These are phyloP conservation scores for Tuber borchii DNA, from an alignment of 495 filamentous ascomycete species.

Conservation along the genomic window DNA sequence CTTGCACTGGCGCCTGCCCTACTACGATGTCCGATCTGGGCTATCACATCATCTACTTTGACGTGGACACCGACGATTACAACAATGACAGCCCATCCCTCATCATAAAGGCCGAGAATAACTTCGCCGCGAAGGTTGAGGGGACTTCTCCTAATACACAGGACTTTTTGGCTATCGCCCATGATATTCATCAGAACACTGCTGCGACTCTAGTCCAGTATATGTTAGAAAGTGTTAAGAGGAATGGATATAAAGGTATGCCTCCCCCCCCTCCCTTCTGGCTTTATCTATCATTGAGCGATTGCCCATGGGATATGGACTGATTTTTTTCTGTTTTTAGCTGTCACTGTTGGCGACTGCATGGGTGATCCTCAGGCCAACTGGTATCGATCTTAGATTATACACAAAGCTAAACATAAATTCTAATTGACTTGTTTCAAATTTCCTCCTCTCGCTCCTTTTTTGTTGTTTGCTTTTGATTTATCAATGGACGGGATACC, in stretches of 20 bases:
- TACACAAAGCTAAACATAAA: background rate
- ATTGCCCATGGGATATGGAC: constrained; percentile 1
- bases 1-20: constrained; percentile 40
- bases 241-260: constrained; percentile 17
- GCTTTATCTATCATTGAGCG: background rate
- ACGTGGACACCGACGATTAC: constrained; percentile 48
- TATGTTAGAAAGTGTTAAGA: constrained; percentile 14
- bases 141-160: background rate
- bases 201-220: constrained; percentile 2
- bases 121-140: constrained; percentile 25
- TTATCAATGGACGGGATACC: background rate
- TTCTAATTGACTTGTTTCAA: background rate
- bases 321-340: constrained; percentile 12
- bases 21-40: constrained; percentile 41
- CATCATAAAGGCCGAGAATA: constrained; percentile 33
- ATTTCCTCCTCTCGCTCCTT: background rate
- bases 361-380: constrained; percentile 23
- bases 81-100: constrained; percentile 27
- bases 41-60: constrained; percentile 46
- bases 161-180: constrained; percentile 25
- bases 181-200: constrained; percentile 28
- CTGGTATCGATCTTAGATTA: constrained; percentile 27
- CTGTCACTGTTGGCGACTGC: constrained; percentile 34
- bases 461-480: background rate
- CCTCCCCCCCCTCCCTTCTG: background rate